phyloP scores from a whole-genome alignment of 192 early-diverging fungal genomes.

The Podila minutissima region DNA sequence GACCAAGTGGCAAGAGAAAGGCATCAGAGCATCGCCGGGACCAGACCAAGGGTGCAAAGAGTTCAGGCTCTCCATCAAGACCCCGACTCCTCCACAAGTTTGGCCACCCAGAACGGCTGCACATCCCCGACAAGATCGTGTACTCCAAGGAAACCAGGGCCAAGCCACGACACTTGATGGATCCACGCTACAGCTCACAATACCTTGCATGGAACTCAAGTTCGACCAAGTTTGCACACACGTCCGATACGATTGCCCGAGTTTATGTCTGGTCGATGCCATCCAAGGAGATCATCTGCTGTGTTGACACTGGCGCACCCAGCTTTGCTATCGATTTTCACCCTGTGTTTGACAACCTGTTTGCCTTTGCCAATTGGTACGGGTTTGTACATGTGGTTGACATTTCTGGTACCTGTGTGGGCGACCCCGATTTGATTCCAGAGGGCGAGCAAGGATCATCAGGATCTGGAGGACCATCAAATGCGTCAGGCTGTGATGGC shows the following conservation, averaged over 20 bases:
- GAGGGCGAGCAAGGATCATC: not conserved
- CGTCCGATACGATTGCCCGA: slow-evolving; percentile 52
- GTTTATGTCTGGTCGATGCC: slow-evolving; percentile 59
- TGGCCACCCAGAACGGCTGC: slow-evolving; percentile 16
- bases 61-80: too few relatives aligned
- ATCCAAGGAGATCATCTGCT: slow-evolving; percentile 45
- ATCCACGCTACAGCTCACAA: slow-evolving; percentile 49
- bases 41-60: too few relatives aligned
- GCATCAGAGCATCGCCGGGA: too few relatives aligned
- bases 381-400: slow-evolving; percentile 65
- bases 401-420: slow-evolving; percentile 32
- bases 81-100: slow-evolving; percentile 25
- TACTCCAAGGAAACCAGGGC: not conserved
- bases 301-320: slow-evolving; percentile 53
- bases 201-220: slow-evolving; percentile 57
- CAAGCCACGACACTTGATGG: not conserved
- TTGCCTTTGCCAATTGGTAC: slow-evolving; percentile 61
- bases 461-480: not conserved
- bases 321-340: slow-evolving; percentile 59
- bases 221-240: slow-evolving; percentile 59
- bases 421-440: slow-evolving; percentile 21
- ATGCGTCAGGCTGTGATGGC: slow-evolving; percentile 6
- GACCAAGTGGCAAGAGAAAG: too few relatives aligned
- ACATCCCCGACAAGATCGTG: slow-evolving; percentile 18
- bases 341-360: slow-evolving; percentile 51